Conservation (phyloP, 352 stramenopile species). For the Globisporangium spinosum region DNA sequence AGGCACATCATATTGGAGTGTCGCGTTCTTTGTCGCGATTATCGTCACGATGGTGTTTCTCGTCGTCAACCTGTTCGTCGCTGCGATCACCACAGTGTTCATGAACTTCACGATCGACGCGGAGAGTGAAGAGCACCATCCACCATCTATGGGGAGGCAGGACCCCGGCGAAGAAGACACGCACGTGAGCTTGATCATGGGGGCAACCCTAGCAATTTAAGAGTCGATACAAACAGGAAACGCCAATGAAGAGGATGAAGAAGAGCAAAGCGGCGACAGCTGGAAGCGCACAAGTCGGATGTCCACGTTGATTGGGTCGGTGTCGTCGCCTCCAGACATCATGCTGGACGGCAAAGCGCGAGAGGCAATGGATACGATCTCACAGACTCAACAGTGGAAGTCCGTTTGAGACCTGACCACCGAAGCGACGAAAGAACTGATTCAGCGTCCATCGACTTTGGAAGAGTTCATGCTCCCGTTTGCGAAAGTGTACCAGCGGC, state of each 20-base stretch:
- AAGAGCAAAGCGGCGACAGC: background rate
- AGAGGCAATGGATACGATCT: constrained; percentile 24
- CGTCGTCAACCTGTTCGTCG: constrained; percentile 80
- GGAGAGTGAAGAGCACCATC: constrained; percentile 30
- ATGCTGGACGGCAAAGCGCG: constrained; percentile 17
- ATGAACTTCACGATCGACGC: constrained; percentile 77
- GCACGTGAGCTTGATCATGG: constrained; percentile 81
- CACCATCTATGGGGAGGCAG: constrained; percentile 53
- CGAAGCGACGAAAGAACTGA: constrained; percentile 58
- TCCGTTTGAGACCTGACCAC: constrained; percentile 58
- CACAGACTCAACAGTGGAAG: constrained; percentile 43
- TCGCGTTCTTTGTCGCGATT: constrained; percentile 69
- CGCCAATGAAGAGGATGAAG: background rate
- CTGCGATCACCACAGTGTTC: constrained; percentile 80
- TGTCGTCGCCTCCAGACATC: constrained; percentile 12
- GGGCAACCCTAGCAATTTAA: constrained; percentile 72
- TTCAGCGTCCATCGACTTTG: constrained; percentile 32
- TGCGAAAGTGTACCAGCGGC: constrained; percentile 17
- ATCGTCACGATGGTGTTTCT: constrained; percentile 77
- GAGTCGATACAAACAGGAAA: constrained; percentile 27
- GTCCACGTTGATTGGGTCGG: background rate
- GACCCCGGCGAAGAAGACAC: constrained; percentile 57
- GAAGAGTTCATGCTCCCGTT: constrained; percentile 43
- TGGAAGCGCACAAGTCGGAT: constrained; percentile 9
- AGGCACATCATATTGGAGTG: constrained; percentile 44